Evolutionary conservation across 257 asterid species (phyloP).

Genomic region (Solanum corneliomulleri): DNA sequence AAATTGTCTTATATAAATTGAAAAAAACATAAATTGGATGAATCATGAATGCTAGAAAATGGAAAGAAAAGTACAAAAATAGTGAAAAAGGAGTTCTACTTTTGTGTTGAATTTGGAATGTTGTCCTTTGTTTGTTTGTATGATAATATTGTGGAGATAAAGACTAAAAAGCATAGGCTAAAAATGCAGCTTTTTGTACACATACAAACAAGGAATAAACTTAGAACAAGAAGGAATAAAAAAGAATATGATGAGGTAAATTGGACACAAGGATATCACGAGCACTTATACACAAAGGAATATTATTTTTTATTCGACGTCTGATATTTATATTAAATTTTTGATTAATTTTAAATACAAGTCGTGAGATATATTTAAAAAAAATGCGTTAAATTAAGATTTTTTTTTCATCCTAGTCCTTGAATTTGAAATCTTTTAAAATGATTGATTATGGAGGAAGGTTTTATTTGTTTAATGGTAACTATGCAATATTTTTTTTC

Average conservation of each 20-base stretch:
- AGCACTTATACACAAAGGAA: conserved; percentile 2
- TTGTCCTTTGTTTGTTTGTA: neutral
- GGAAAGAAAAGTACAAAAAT: neutral
- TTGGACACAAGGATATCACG: conserved; percentile 22
- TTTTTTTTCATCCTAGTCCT: neutral
- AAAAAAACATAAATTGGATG: neutral
- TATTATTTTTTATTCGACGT: neutral
- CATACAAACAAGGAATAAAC: conserved; percentile 18
- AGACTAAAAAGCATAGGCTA: neutral
- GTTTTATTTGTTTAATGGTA: neutral
- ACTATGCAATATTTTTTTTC: neutral
- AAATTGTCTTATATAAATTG: neutral
- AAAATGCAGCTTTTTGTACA: neutral
- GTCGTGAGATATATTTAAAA: neutral
- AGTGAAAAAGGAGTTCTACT: conserved; percentile 10
- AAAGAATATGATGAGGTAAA: conserved; percentile 1
- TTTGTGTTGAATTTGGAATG: conserved; percentile 5
- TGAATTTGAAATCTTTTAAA: neutral
- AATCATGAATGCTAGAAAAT: neutral
- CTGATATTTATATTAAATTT: neutral
- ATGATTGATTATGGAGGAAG: neutral
- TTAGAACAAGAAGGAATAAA: conserved; percentile 11
- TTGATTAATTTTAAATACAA: too few species aligned
- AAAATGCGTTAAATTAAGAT: neutral
- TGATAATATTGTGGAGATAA: neutral